Conservation (phyloP, 257 asterid species). For the Solanum gracilifrons region DNA sequence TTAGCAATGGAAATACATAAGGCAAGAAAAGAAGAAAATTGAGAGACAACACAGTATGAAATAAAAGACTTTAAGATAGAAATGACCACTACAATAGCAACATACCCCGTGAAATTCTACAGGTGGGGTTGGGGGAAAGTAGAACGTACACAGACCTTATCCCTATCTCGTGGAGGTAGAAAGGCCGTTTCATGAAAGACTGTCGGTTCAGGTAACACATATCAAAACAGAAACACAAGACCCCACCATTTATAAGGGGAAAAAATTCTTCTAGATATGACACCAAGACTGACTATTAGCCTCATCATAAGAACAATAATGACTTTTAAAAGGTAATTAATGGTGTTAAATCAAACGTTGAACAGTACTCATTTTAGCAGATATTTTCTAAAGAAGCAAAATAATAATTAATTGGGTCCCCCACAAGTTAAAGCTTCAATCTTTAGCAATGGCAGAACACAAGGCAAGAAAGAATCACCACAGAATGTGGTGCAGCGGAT, state of each 20-base stretch:
- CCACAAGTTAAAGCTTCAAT: neutral
- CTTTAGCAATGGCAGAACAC: neutral
- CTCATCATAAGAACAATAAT: neutral
- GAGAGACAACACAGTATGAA: neutral
- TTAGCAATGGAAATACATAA: neutral
- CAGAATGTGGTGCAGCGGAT: neutral
- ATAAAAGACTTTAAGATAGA: neutral
- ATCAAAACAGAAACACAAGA: neutral
- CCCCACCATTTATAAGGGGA: neutral
- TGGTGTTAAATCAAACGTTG: neutral
- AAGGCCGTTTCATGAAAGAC: neutral
- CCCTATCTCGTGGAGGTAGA: neutral
- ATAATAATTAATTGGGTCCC: neutral
- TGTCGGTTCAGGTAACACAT: neutral
- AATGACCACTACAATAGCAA: neutral
- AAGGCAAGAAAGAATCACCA: neutral
- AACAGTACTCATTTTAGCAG: neutral
- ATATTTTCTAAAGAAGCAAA: neutral
- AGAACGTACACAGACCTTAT: neutral
- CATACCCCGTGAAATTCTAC: neutral
- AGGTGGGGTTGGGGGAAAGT: fast-evolving
- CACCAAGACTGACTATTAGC: neutral
- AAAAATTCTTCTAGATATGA: neutral
- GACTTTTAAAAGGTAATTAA: neutral
- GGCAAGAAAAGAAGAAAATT: neutral